A percentile compares a stretch with the other conserved stretches of the same genome.
Evolutionary conservation across 1,284 basidiomycete genomes (phyloP).

Genomic region (Phaffia rhodozyma): DNA sequence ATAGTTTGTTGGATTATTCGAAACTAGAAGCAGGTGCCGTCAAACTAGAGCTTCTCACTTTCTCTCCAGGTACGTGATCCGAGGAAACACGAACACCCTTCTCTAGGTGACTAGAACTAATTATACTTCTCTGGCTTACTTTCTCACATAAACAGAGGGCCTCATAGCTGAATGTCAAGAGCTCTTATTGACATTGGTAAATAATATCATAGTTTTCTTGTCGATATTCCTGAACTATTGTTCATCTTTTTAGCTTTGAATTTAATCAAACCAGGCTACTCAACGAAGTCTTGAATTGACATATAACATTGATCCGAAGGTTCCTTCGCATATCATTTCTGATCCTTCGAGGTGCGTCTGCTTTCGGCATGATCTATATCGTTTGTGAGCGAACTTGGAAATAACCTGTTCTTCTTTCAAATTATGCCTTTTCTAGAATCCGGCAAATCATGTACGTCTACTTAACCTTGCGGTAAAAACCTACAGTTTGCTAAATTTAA

Average conservation of each 20-base stretch:
- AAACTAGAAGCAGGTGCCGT: conserved; percentile 18
- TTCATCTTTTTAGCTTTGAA: too few species aligned
- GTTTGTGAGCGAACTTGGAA: not conserved
- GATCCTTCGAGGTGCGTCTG: not conserved
- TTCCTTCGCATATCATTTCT: too few species aligned
- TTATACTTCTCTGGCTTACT: too few species aligned
- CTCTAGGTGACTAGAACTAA: too few species aligned
- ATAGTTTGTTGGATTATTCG: conserved; percentile 16
- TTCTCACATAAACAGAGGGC: not conserved
- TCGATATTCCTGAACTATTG: too few species aligned
- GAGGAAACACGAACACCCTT: too few species aligned
- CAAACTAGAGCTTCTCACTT: conserved; percentile 9
- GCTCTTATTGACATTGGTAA: conserved; percentile 3
- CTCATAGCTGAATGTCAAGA: conserved; percentile 11
- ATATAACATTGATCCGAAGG: too few species aligned
- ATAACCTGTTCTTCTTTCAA: not conserved
- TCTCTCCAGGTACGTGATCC: not conserved
- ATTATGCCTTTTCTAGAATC: conserved; percentile 3
- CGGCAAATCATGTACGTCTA: conserved; percentile 15
- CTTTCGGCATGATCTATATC: not conserved
- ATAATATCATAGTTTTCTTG: too few species aligned
- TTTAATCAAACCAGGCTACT: too few species aligned
- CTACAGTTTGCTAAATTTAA: not conserved
- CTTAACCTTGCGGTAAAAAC: not conserved
- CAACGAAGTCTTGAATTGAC: too few species aligned